Evolutionary conservation across 176 grass and related monocot species (phyloP).

Genomic region (Paspalum vaginatum): DNA sequence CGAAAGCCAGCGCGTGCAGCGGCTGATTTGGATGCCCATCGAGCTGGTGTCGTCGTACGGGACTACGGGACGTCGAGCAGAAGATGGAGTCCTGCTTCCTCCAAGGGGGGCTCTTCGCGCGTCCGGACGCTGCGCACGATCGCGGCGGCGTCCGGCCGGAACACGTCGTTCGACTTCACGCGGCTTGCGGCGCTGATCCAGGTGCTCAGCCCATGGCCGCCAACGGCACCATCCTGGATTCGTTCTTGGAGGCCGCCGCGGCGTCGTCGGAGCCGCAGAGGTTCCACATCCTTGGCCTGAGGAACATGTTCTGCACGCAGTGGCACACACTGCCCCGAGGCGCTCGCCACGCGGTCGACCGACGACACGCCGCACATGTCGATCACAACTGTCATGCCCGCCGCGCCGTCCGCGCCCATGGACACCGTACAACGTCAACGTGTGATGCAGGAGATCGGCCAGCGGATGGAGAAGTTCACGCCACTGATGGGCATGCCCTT

Average conservation of each 20-base stretch:
- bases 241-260: slow-evolving; percentile 78
- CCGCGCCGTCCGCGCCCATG: slow-evolving; percentile 57
- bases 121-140: slow-evolving; percentile 80
- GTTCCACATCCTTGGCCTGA: slow-evolving; percentile 96
- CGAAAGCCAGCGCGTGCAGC: slow-evolving; percentile 94
- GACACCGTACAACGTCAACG: slow-evolving; percentile 53
- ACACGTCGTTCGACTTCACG: slow-evolving; percentile 87
- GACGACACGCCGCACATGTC: slow-evolving; percentile 98
- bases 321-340: slow-evolving; percentile 98
- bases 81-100: slow-evolving; percentile 90
- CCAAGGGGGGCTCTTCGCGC: slow-evolving; percentile 79
- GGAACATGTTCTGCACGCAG: slow-evolving; percentile 99
- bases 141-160: slow-evolving; percentile 68
- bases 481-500: slow-evolving; percentile 97
- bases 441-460: slow-evolving; percentile 94
- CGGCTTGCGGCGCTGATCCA: slow-evolving; percentile 89
- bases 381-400: slow-evolving; percentile 78
- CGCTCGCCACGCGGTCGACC: slow-evolving; percentile 83
- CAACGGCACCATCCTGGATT: slow-evolving; percentile 94
- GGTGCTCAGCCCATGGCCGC: slow-evolving; percentile 93
- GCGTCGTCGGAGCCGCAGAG: slow-evolving; percentile 52
- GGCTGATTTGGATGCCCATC: slow-evolving; percentile 98
- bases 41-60: slow-evolving; percentile 94
- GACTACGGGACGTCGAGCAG: slow-evolving; percentile 87
- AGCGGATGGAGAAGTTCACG: slow-evolving; percentile 98